These are phyloP conservation scores for Asterochloris sp. DNA, from an alignment of 139 green algal genomes.

Conservation along the genomic window DNA sequence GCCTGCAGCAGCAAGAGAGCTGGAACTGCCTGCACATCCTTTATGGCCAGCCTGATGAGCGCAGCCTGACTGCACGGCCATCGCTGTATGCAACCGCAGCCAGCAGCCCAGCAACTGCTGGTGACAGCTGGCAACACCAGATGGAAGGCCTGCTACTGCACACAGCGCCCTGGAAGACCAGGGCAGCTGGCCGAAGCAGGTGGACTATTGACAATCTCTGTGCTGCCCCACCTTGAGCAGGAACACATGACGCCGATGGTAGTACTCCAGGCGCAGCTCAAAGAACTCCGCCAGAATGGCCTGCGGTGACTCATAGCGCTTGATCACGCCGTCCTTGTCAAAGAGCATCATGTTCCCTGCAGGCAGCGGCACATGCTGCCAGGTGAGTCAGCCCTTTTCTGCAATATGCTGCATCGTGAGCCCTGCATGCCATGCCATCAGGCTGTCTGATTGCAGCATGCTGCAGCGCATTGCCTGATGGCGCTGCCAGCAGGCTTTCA, in stretches of 20 bases:
- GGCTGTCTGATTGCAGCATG: neutral
- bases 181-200: no score
- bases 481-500: no score
- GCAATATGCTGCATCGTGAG: neutral
- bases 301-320: slow-evolving; percentile 85
- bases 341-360: slow-evolving; percentile 99
- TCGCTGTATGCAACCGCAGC: no score
- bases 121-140: no score
- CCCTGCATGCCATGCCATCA: neutral
- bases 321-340: slow-evolving; percentile 83
- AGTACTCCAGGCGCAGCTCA: slow-evolving; percentile 80
- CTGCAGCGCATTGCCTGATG: neutral
- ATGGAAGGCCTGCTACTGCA: neutral
- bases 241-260: slow-evolving; percentile 64
- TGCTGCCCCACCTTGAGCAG: slow-evolving; percentile 24
- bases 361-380: neutral
- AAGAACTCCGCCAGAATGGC: slow-evolving; percentile 93
- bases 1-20: slow-evolving; percentile 29
- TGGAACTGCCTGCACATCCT: neutral
- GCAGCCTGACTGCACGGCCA: no score
- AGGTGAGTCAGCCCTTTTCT: neutral
- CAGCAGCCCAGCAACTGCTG: no score
- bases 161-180: neutral
- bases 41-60: no score
- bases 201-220: neutral